Conservation (phyloP, 345 rosid species). For the Noccaea bulbosa region DNA sequence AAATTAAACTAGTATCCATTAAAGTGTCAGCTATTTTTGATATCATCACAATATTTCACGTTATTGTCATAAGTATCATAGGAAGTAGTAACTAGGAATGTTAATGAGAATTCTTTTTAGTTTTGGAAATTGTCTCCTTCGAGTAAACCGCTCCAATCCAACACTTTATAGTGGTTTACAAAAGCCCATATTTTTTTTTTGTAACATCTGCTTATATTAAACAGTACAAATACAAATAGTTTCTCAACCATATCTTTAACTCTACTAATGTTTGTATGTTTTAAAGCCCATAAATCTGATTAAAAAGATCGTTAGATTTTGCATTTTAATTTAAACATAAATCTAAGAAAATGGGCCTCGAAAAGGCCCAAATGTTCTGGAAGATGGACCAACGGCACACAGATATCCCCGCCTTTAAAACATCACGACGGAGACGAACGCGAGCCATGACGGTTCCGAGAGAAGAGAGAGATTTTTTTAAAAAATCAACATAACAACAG, state of each 20-base stretch:
- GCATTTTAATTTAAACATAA: no score
- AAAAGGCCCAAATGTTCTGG: conserved; percentile 24
- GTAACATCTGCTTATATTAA: no score
- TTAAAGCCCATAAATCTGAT: no score
- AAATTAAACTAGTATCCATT: background rate
- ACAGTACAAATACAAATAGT: no score
- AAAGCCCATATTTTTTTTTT: no score
- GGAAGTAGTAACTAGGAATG: background rate
- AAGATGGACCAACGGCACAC: conserved; percentile 39
- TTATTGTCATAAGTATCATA: conserved; percentile 6
- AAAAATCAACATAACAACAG: conserved; percentile 18
- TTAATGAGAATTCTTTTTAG: no score
- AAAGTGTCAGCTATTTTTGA: conserved; percentile 3
- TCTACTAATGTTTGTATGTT: no score
- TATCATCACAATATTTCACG: background rate
- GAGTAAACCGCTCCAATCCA: no score
- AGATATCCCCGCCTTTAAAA: conserved; percentile 43
- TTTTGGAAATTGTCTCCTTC: no score
- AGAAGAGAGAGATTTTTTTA: background rate
- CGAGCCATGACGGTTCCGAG: conserved; percentile 34
- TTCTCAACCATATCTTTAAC: no score
- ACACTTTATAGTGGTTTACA: no score
- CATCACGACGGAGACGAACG: conserved; percentile 37
- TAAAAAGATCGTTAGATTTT: no score
- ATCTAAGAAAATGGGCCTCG: background rate